Evolutionary conservation across 306 rosid species (phyloP).

Genomic region (Lupinus albus): DNA sequence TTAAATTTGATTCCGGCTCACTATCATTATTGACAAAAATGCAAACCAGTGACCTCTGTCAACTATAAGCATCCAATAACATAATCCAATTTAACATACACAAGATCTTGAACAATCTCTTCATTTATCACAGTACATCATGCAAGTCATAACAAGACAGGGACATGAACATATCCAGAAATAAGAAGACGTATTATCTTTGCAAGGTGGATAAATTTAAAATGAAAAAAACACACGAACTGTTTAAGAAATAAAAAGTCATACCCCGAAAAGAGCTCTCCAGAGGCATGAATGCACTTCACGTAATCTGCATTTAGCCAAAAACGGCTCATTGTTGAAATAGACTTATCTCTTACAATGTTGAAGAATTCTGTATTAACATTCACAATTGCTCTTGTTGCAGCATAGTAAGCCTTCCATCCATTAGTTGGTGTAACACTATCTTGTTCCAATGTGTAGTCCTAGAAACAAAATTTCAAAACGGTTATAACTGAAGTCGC

Average conservation of each 20-base stretch:
- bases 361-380: conserved; percentile 80
- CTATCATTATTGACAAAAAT: neutral
- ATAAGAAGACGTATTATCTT: neutral
- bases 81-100: neutral
- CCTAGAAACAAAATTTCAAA: conserved; percentile 54
- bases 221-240: conserved; percentile 18
- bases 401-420: conserved; percentile 99
- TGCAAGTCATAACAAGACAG: neutral
- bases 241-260: conserved; percentile 32
- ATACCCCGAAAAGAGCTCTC: conserved; percentile 94
- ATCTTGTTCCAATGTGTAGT: conserved; percentile 92
- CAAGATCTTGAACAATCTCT: conserved; percentile 19
- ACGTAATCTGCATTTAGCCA: conserved; percentile 97
- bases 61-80: conserved; percentile 16
- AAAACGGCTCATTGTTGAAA: conserved; percentile 80
- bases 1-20: conserved; percentile 9
- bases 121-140: conserved; percentile 12
- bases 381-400: conserved; percentile 86
- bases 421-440: conserved; percentile 78
- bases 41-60: conserved; percentile 1
- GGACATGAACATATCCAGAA: neutral
- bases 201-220: conserved; percentile 1
- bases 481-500: conserved; percentile 27
- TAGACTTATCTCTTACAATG: conserved; percentile 76
- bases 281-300: conserved; percentile 90